Conservation (phyloP, 2,329 filamentous ascomycete species). For the Monosporascus sp. region DNA sequence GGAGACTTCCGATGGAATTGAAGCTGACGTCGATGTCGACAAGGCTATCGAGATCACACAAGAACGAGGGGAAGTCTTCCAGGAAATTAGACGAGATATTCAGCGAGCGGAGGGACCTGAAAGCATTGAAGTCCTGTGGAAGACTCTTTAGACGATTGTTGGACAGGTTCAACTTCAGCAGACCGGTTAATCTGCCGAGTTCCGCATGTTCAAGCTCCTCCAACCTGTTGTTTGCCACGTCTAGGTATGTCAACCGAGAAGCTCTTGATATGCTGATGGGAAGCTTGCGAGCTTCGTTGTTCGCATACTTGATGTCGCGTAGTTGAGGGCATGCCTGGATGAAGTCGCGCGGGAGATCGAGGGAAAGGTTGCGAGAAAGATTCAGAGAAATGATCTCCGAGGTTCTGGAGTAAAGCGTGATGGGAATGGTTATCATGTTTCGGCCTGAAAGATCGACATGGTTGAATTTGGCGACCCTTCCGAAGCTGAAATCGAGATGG, state of each 20-base stretch:
- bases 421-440: slow-evolving; percentile 91
- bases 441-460: slow-evolving; percentile 87
- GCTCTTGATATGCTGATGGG: slow-evolving; percentile 81
- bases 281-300: slow-evolving; percentile 84
- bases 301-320: slow-evolving; percentile 91
- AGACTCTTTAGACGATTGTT: slow-evolving; percentile 83
- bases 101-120: slow-evolving; percentile 71
- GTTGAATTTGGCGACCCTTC: slow-evolving; percentile 82
- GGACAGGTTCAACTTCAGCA: slow-evolving; percentile 86
- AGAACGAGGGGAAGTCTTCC: slow-evolving; percentile 74
- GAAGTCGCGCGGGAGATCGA: slow-evolving; percentile 93
- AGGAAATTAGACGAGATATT: slow-evolving; percentile 94
- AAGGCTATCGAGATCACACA: slow-evolving; percentile 75
- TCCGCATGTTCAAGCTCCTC: slow-evolving; percentile 84
- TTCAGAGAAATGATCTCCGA: slow-evolving; percentile 93
- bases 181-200: slow-evolving; percentile 64
- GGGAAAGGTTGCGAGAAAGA: slow-evolving; percentile 82
- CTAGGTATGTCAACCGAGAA: slow-evolving; percentile 75
- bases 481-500: slow-evolving; percentile 74
- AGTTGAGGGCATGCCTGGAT: slow-evolving; percentile 88
- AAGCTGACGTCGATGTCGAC: slow-evolving; percentile 96
- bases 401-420: slow-evolving; percentile 86
- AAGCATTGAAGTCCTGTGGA: slow-evolving; percentile 76
- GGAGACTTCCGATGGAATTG: slow-evolving; percentile 77
- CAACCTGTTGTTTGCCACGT: slow-evolving; percentile 90